phyloP scores from a whole-genome alignment of 208 protist species.

The Porcisia hertigi region DNA sequence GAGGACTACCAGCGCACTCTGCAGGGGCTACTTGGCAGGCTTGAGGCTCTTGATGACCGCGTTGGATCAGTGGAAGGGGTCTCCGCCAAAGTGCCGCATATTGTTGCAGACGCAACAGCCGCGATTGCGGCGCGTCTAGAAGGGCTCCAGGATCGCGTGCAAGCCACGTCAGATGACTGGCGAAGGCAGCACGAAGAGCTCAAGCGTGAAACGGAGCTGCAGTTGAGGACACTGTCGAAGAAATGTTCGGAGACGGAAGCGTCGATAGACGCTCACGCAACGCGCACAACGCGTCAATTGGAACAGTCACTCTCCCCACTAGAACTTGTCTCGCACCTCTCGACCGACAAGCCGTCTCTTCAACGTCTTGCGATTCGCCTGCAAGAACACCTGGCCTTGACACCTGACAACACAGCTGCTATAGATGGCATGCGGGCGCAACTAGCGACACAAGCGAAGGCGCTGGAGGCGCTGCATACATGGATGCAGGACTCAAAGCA shows the following conservation, averaged over 20 bases:
- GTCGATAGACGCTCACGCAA: background rate
- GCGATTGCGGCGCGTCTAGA: constrained; percentile 6
- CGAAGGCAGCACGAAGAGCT: background rate
- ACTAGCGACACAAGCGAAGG: background rate
- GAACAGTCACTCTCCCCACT: constrained; percentile 2
- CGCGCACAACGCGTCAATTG: background rate
- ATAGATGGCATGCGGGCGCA: constrained; percentile 9
- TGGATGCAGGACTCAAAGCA: constrained; percentile 5
- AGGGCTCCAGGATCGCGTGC: constrained; percentile 5
- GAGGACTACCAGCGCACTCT: constrained; percentile 1
- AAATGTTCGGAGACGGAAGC: background rate
- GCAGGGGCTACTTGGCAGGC: constrained; percentile 1
- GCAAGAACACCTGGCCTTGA: constrained; percentile 5
- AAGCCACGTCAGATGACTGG: constrained; percentile 3
- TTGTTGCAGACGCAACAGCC: constrained; percentile 1
- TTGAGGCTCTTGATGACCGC: constrained; percentile 16
- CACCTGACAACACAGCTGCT: background rate
- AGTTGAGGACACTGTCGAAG: constrained; percentile 2
- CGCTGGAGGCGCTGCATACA: constrained; percentile 3
- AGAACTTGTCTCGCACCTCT: constrained; percentile 1
- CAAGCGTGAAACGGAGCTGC: background rate
- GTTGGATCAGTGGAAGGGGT: background rate
- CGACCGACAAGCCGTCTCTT: background rate
- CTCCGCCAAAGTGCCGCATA: background rate
- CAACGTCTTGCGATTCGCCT: constrained; percentile 20